Percentiles rank a stretch among this genome's conserved stretches.
phyloP scores from a whole-genome alignment of 768 basidiomycete species.

The Hysterangium stoloniferum region DNA sequence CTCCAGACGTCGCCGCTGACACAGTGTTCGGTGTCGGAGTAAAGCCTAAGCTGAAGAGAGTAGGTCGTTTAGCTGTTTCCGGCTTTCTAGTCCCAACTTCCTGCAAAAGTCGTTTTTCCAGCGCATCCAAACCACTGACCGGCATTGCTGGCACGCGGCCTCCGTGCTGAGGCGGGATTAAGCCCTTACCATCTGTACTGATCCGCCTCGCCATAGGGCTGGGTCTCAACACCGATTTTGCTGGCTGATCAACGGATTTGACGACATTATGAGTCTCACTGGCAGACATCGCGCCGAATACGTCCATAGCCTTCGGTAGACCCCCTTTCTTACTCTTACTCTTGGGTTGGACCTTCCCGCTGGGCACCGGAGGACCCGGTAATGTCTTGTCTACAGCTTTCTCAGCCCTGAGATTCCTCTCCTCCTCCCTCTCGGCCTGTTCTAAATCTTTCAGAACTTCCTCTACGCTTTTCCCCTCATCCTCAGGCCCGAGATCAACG shows the following conservation, averaged over 20 bases:
- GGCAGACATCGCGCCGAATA: not conserved
- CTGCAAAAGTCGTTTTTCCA: constrained; percentile 58
- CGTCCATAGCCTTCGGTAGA: constrained; percentile 2
- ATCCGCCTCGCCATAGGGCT: constrained; percentile 2
- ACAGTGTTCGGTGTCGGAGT: constrained; percentile 18
- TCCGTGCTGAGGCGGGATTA: not conserved
- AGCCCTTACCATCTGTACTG: not conserved
- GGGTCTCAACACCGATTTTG: not conserved
- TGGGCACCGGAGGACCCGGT: constrained; percentile 49
- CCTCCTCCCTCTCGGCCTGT: constrained; percentile 13
- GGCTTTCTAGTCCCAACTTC: constrained; percentile 63
- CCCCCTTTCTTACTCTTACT: constrained; percentile 4
- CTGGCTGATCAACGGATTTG: not conserved
- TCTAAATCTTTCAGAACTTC: constrained; percentile 35
- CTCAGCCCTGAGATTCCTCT: too few species aligned
- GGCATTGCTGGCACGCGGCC: too few species aligned
- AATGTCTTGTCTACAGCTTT: constrained; percentile 58
- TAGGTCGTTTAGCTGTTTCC: constrained; percentile 14
- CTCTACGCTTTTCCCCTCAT: constrained; percentile 22
- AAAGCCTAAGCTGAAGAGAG: constrained; percentile 2
- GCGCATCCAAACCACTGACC: constrained; percentile 61
- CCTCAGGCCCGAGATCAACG: constrained; percentile 28
- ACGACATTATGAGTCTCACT: not conserved
- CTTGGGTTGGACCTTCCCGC: constrained; percentile 33
- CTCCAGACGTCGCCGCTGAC: constrained; percentile 21